Conservation (phyloP, 2,329 filamentous ascomycete species). For the Claviceps maximensis region DNA sequence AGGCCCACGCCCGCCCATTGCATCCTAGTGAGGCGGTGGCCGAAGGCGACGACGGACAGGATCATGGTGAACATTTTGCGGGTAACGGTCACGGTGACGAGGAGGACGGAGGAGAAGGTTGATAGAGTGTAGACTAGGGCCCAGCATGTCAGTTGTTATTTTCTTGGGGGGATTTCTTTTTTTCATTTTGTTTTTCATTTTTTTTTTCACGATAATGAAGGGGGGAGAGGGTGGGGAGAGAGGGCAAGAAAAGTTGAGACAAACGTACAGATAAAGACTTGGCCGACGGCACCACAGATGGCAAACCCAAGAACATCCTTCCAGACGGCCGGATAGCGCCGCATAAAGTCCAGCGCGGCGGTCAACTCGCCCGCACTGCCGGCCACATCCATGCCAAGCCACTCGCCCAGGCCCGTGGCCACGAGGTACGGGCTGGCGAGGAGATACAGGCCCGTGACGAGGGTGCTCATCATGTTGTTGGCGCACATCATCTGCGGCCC, state of each 20-base stretch:
- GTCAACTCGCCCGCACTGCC: conserved; percentile 61
- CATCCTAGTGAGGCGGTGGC: conserved; percentile 72
- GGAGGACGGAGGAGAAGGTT: conserved; percentile 78
- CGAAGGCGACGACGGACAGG: conserved; percentile 86
- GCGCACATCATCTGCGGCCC: conserved; percentile 99
- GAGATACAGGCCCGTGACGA: conserved; percentile 65
- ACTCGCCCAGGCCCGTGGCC: conserved; percentile 47
- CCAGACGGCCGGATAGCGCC: conserved; percentile 65
- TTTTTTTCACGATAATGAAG: background rate
- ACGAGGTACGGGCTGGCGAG: conserved; percentile 69
- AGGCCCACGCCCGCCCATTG: conserved; percentile 88
- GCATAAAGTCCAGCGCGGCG: conserved; percentile 71
- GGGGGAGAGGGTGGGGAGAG: background rate
- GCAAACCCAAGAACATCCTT: conserved; percentile 84
- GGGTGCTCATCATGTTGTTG: conserved; percentile 77
- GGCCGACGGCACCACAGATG: conserved; percentile 79
- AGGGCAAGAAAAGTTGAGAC: background rate
- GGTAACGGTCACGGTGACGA: conserved; percentile 94
- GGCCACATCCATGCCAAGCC: conserved; percentile 52
- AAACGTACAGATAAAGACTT: conserved; percentile 77
- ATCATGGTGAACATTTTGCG: conserved; percentile 99
- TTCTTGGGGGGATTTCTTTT: background rate
- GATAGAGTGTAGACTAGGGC: conserved; percentile 64
- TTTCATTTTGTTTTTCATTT: too few species aligned
- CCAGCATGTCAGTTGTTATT: background rate